Evolutionary conservation across 1,284 basidiomycete species (phyloP), one percentile per base, ranked within the genome.

Genomic region (Dichomitus squalens): DNA sequence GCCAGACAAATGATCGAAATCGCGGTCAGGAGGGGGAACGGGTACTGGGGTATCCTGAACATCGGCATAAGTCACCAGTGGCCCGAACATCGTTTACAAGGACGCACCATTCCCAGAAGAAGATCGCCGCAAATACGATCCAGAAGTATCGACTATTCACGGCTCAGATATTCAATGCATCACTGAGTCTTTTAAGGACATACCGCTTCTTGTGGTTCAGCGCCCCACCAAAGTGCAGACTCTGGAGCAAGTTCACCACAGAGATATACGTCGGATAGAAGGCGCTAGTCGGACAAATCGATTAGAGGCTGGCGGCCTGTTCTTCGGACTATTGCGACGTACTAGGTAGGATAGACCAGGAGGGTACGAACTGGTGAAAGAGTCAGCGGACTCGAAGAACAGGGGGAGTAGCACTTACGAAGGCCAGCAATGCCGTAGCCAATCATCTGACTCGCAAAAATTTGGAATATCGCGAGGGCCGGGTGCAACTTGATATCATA

Each of bases 281-380:
- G 67, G 85, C 85, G 64, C 78, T 79, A 46, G 7, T 14, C 20
- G n/a, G 31, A 20, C n/a, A 18, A 3, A 46, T 44, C 7, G 39
- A n/a, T 36, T 12, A 57, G 25, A 20, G 29, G 11, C n/a, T n/a
- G 14, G 35, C 8, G n/a, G 20, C 9, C 4, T 7, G 2, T 27
- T 27, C 16, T n/a, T 20, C n/a, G 29, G 5, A 8, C 11, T 18
- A 23, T 27, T 33, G 8, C 7, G 16, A 68, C 76, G 20, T 58
- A 80, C 78, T 86, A 85, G 3, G 88, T 88, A 0, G 87, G 88
- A 68, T 86, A 86, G 1, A 89, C 76, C 9, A 88, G 73, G 35
- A 81, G 76, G 66, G 79, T 72, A 64, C 84, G 75, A 51, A 86
- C 70, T 72, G 29, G 4, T 52, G n/a, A 23, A 16, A 9, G 23